Percentiles rank a stretch among this genome's conserved stretches.
phyloP scores from a whole-genome alignment of 805 yeast species.

The Sungouiella blattae region DNA sequence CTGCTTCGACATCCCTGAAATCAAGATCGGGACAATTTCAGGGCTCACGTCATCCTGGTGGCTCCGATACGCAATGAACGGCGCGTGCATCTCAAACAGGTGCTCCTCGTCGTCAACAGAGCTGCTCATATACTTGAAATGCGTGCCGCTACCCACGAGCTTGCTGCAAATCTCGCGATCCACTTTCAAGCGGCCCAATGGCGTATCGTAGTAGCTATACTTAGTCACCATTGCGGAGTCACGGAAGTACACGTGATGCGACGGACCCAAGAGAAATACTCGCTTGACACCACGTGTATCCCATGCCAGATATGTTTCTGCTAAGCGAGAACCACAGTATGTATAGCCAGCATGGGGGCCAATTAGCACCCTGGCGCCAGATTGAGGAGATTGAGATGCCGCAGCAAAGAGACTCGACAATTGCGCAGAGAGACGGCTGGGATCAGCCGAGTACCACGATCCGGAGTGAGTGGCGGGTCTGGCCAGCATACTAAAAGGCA shows the following conservation, averaged over 20 bases:
- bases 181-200: slow-evolving; percentile 71
- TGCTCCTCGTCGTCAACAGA: slow-evolving; percentile 81
- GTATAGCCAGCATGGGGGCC: slow-evolving; percentile 85
- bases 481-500: slow-evolving; percentile 16
- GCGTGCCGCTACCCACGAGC: slow-evolving; percentile 26
- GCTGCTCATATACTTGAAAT: slow-evolving; percentile 54
- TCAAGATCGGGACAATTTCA: slow-evolving; percentile 72
- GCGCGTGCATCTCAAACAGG: slow-evolving; percentile 92
- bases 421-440: slow-evolving; percentile 44
- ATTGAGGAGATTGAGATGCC: slow-evolving; percentile 23
- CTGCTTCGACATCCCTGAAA: slow-evolving; percentile 55
- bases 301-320: slow-evolving; percentile 70
- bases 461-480: slow-evolving; percentile 88
- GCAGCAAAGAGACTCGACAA: slow-evolving; percentile 47
- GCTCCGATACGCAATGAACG: slow-evolving; percentile 57
- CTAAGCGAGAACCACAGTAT: slow-evolving; percentile 75
- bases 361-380: slow-evolving; percentile 38
- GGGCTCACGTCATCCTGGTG: slow-evolving; percentile 30
- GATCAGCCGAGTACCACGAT: slow-evolving; percentile 69
- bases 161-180: slow-evolving; percentile 47
- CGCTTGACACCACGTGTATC: slow-evolving; percentile 56
- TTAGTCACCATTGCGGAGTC: slow-evolving; percentile 53
- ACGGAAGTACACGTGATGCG: slow-evolving; percentile 81
- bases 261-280: slow-evolving; percentile 85
- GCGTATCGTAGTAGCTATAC: slow-evolving; percentile 66